Percentiles rank a stretch among this genome's conserved stretches.
These are phyloP conservation scores for Cercospora nicotianae DNA, from an alignment of 2,329 filamentous ascomycete genomes.

Conservation along the genomic window DNA sequence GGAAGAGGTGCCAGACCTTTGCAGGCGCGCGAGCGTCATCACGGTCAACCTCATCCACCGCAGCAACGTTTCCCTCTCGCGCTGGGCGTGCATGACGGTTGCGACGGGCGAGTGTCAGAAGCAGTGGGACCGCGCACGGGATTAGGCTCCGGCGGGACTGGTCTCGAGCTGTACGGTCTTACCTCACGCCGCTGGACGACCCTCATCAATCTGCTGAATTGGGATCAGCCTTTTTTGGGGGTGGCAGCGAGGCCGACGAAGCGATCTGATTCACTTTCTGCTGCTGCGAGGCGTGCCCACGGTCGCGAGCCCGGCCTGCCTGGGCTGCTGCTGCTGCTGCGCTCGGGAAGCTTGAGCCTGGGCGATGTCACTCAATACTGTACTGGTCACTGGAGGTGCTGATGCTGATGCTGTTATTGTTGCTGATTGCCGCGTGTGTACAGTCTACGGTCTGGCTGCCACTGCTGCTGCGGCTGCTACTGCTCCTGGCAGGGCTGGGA, in stretches of 20 bases:
- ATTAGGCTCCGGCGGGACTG: constrained; percentile 19
- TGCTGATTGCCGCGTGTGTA: background rate
- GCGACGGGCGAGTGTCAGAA: constrained; percentile 13
- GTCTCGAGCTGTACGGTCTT: constrained; percentile 18
- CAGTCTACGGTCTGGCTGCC: background rate
- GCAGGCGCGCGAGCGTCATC: background rate
- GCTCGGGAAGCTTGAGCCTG: constrained; percentile 23
- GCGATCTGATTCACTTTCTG: constrained; percentile 23
- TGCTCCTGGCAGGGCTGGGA: background rate
- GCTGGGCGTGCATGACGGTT: constrained; percentile 9
- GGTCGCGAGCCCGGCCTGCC: constrained; percentile 16
- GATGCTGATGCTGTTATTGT: background rate
- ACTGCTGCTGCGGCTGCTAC: background rate
- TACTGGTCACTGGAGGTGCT: background rate
- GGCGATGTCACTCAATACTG: background rate
- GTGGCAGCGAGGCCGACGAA: constrained; percentile 12
- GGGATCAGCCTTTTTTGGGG: constrained; percentile 25
- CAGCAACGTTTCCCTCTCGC: constrained; percentile 5
- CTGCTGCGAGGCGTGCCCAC: constrained; percentile 15
- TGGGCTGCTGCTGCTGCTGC: constrained; percentile 11
- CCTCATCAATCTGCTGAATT: constrained; percentile 17
- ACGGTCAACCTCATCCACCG: background rate
- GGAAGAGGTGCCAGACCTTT: background rate
- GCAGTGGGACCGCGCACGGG: constrained; percentile 8
- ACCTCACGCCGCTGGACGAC: constrained; percentile 22